Evolutionary conservation across 768 basidiomycete genomes (phyloP).

Genomic region (Terana coerulea): DNA sequence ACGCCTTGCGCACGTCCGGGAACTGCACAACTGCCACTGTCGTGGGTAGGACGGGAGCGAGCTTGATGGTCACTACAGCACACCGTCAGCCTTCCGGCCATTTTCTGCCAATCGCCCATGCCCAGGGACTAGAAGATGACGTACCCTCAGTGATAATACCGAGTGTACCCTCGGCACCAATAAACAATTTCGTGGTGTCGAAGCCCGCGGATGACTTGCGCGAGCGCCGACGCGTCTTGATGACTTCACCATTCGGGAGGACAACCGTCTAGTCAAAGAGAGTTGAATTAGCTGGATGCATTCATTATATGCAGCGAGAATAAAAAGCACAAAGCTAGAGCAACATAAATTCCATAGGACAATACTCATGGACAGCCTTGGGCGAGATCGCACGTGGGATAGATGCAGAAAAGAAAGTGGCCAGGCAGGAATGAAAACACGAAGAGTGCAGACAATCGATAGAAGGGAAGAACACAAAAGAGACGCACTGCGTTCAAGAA

Average conservation of each 20-base stretch:
- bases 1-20: slow-evolving; percentile 71
- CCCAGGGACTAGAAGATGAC: not conserved
- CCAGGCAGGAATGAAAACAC: no score
- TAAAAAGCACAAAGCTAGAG: no score
- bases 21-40: slow-evolving; percentile 90
- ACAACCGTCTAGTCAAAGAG: slow-evolving; percentile 78
- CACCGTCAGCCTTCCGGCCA: not conserved
- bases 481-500: slow-evolving; percentile 69
- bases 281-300: no score
- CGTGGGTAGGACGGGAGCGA: slow-evolving; percentile 78
- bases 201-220: slow-evolving; percentile 87
- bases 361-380: no score
- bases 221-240: slow-evolving; percentile 78
- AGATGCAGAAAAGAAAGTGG: no score
- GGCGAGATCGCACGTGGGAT: no score
- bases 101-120: not conserved
- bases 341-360: not conserved
- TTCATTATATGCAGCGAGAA: not conserved
- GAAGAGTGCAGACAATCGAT: no score
- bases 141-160: slow-evolving; percentile 86
- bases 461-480: not conserved
- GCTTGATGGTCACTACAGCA: slow-evolving; percentile 66
- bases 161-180: slow-evolving; percentile 86
- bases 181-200: slow-evolving; percentile 83
- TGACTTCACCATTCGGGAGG: slow-evolving; percentile 78